Conservation (phyloP, 2,329 filamentous ascomycete genomes). For the Fusarium pseudoanthophilum region DNA sequence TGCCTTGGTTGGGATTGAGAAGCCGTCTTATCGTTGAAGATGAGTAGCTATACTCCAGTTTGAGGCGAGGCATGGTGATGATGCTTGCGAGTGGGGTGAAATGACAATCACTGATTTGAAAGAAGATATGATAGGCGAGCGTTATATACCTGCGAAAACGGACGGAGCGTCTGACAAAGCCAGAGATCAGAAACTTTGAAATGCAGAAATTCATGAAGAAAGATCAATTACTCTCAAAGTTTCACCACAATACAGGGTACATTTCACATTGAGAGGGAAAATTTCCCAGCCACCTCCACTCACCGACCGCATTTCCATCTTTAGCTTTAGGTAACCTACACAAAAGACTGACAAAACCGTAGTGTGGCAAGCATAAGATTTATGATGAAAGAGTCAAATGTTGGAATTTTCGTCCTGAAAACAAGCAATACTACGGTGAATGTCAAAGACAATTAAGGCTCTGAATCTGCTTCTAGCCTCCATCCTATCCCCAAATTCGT, state of each 20-base stretch:
- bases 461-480: too few species aligned
- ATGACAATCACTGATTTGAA: background rate
- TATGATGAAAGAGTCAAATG: background rate
- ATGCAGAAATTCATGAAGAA: background rate
- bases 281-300: background rate
- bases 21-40: background rate
- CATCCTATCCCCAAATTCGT: too few species aligned
- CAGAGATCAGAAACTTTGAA: background rate
- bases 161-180: background rate
- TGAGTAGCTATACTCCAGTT: background rate
- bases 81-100: background rate
- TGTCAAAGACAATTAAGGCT: too few species aligned
- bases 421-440: too few species aligned
- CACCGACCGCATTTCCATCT: background rate
- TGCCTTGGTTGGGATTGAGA: background rate
- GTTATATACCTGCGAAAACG: background rate
- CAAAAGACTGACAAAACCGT: background rate
- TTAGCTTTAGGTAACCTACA: background rate
- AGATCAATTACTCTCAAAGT: background rate
- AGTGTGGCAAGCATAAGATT: background rate
- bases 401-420: too few species aligned
- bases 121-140: background rate
- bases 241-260: too few species aligned
- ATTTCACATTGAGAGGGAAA: rapidly evolving
- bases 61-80: background rate